Evolutionary conservation across 2,329 filamentous ascomycete species (phyloP), one percentile per base, ranked within the genome.

Genomic region (Aulographum hederae): DNA sequence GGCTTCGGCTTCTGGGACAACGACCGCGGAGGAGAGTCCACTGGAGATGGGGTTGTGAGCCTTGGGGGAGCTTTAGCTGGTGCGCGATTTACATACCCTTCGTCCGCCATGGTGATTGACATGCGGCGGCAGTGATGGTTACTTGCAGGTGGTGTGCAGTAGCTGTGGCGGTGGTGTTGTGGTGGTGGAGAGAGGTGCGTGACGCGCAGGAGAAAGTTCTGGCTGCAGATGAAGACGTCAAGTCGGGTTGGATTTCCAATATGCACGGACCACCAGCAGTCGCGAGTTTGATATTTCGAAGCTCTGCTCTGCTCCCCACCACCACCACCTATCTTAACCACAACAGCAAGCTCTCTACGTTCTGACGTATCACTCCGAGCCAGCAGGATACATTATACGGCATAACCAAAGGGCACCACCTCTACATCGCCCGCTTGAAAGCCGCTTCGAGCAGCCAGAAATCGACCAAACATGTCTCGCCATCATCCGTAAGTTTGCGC

Each of bases 401-500:
- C 8, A 25, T n/a, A 8, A 8, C 15, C 25, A 23, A 10, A 23
- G 14, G 11, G 23, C 31, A 13, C 12, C 6, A 26, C 18, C 16
- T 14, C 27, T 33, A 11, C 15, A 12, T 18, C 30, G 12, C n/a
- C 16, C 4, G 18, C 19, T 33, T 14, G 18, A 26, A 15, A 4
- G 13, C n/a, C 17, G 14, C 4, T 10, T 8, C 8, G n/a, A 8
- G 8, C 8, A 25, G n/a, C 8, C 21, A 25, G 8, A 8, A 25
- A n/a, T n/a, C 21, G n/a, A 15, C 11, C 38, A 34, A 65, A 21
- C 51, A 91, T 91, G 82, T 92, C 82, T 51, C 81, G 82, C 61
- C 82, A 92, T 68, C 82, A 94, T 56, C 85, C 85, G 76, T 79
- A 65, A 64, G 72, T 63, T 31, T 20, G 34, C 34, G 37, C 32